A percentile compares a stretch with the other conserved stretches of the same genome.
phyloP scores from a whole-genome alignment of 2,329 filamentous ascomycete genomes.

The Sphaerulina populicola region DNA sequence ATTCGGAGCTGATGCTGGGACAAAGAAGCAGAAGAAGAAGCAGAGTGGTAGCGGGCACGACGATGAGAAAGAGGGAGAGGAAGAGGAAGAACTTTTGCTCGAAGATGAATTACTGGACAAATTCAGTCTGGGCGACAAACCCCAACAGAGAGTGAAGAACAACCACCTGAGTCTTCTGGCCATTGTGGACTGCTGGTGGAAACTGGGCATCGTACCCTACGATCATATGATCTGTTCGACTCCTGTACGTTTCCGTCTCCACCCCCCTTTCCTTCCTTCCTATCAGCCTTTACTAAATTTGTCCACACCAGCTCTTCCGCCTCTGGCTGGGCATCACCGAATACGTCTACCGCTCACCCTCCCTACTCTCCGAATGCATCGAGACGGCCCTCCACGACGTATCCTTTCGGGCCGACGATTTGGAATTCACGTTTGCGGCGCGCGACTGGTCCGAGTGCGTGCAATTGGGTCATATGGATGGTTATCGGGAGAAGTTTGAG shows the following conservation, averaged over 20 bases:
- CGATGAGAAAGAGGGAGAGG: constrained; percentile 38
- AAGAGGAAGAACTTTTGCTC: constrained; percentile 52
- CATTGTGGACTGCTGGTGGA: constrained; percentile 98
- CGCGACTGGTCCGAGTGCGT: constrained; percentile 94
- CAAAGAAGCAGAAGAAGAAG: constrained; percentile 35
- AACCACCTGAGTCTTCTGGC: constrained; percentile 89
- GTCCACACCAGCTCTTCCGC: constrained; percentile 87
- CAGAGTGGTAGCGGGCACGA: constrained; percentile 38
- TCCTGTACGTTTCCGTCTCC: constrained; percentile 49
- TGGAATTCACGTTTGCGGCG: constrained; percentile 96
- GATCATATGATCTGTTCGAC: constrained; percentile 99
- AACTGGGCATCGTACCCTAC: constrained; percentile 86
- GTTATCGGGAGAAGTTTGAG: constrained; percentile 84
- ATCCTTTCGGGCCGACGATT: constrained; percentile 86
- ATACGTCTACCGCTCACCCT: constrained; percentile 78
- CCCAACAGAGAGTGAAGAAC: constrained; percentile 66
- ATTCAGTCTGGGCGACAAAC: constrained; percentile 69
- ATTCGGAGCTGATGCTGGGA: constrained; percentile 42
- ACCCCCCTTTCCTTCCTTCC: background rate
- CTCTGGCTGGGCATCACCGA: constrained; percentile 96
- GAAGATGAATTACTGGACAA: constrained; percentile 74
- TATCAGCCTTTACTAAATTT: no score
- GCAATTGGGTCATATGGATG: constrained; percentile 80
- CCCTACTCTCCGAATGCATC: constrained; percentile 69
- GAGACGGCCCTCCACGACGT: constrained; percentile 80